These are phyloP conservation scores for Neurospora intermedia DNA, from an alignment of 495 filamentous ascomycete genomes.

Conservation along the genomic window DNA sequence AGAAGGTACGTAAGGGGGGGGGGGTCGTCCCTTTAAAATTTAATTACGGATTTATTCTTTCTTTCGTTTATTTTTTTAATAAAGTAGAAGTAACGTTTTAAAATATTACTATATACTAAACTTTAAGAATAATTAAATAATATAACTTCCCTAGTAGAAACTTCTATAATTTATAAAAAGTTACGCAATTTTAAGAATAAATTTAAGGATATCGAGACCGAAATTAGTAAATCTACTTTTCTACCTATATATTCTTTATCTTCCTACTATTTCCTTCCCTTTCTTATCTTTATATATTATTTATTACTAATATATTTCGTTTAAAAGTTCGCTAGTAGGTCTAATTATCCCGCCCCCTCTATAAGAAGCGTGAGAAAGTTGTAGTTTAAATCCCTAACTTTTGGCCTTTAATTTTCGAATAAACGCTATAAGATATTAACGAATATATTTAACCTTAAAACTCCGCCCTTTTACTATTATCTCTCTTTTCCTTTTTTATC, in stretches of 20 bases:
- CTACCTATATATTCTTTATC: background rate
- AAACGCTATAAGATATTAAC: constrained; percentile 72
- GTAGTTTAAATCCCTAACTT: constrained; percentile 65
- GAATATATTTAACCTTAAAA: constrained; percentile 73
- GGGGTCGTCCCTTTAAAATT: no score
- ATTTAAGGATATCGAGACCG: constrained; percentile 57
- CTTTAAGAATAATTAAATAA: background rate
- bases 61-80: background rate
- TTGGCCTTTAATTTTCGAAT: constrained; percentile 80
- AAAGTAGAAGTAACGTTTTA: background rate
- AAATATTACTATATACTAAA: background rate
- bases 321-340: constrained; percentile 47
- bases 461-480: constrained; percentile 50
- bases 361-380: constrained; percentile 55
- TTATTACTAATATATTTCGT: background rate
- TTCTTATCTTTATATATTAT: background rate
- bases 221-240: constrained; percentile 48
- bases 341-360: constrained; percentile 46
- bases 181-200: constrained; percentile 55
- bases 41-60: no score
- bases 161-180: constrained; percentile 40
- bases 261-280: background rate
- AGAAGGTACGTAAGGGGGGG: no score
- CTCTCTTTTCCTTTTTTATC: constrained; percentile 52
- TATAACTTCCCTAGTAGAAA: constrained; percentile 23